Conservation (phyloP, 2,329 filamentous ascomycete species). For the Trichoderma guizhouense region DNA sequence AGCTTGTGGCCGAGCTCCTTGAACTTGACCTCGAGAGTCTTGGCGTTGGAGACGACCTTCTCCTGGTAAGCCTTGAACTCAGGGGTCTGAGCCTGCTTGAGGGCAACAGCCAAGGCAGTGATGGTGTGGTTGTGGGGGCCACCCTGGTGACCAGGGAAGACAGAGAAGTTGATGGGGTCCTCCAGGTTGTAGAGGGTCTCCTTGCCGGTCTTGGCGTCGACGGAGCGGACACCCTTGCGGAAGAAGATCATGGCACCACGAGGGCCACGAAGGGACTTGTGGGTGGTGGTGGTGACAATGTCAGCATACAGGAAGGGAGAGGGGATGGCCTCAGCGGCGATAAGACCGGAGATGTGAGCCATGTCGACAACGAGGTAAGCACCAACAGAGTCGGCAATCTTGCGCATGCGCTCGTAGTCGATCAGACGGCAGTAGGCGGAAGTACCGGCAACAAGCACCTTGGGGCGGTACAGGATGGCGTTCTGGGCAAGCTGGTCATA, state of each 20-base stretch:
- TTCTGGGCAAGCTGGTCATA: conserved; percentile 91
- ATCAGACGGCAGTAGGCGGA: conserved; percentile 98
- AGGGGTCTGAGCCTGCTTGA: conserved; percentile 85
- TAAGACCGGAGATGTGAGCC: conserved; percentile 96
- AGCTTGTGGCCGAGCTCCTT: conserved; percentile 90
- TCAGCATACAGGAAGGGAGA: conserved; percentile 91
- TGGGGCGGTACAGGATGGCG: conserved; percentile 88
- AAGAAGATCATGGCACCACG: conserved; percentile 99
- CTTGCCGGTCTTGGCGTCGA: conserved; percentile 87
- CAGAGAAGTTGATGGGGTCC: conserved; percentile 95
- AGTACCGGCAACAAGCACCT: conserved; percentile 93
- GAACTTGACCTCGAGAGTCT: conserved; percentile 80
- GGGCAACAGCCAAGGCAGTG: conserved; percentile 88
- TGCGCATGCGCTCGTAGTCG: conserved; percentile 92
- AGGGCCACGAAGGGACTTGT: conserved; percentile 97
- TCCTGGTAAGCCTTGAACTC: conserved; percentile 95
- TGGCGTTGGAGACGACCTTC: conserved; percentile 88
- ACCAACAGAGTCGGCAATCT: conserved; percentile 89
- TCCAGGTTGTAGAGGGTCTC: conserved; percentile 90
- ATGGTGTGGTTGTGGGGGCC: conserved; percentile 99
- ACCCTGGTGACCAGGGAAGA: conserved; percentile 98
- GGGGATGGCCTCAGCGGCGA: conserved; percentile 88
- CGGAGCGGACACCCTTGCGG: conserved; percentile 90
- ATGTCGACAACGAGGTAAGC: conserved; percentile 97
- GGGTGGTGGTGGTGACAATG: conserved; percentile 96